Percentiles rank a stretch among this genome's conserved stretches.
These are phyloP conservation scores for Psophocarpus tetragonolobus DNA, from an alignment of 306 rosid species.

Conservation along the genomic window DNA sequence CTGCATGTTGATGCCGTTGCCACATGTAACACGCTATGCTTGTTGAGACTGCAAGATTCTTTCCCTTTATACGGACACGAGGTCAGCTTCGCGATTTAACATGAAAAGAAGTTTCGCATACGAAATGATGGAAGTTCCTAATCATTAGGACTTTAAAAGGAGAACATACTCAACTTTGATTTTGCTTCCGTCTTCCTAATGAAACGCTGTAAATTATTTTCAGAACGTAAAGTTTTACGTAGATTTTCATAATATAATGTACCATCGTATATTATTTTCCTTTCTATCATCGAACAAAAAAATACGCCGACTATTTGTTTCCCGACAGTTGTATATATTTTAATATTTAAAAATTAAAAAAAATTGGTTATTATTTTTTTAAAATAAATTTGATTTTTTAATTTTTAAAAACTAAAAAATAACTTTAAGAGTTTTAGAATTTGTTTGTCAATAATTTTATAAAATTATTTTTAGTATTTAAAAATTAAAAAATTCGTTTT, in stretches of 20 bases:
- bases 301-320: too few species aligned
- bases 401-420: too few species aligned
- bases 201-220: not conserved
- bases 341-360: too few species aligned
- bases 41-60: constrained; percentile 21
- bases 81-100: constrained; percentile 12
- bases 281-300: too few species aligned
- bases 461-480: too few species aligned
- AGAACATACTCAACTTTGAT: not conserved
- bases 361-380: too few species aligned
- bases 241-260: not conserved
- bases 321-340: too few species aligned
- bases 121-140: constrained; percentile 31
- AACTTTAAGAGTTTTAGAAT: too few species aligned
- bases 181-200: not conserved
- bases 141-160: constrained; percentile 41
- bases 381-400: too few species aligned
- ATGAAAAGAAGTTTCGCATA: constrained; percentile 29
- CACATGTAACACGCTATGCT: not conserved
- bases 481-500: too few species aligned
- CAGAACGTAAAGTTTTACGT: constrained; percentile 26
- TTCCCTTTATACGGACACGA: not conserved
- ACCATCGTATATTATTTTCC: not conserved
- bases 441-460: too few species aligned
- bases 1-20: not conserved